A percentile compares a stretch with the other conserved stretches of the same genome.
Conservation (phyloP, 2,329 filamentous ascomycete species). For the Trichoderma brevicompactum region DNA sequence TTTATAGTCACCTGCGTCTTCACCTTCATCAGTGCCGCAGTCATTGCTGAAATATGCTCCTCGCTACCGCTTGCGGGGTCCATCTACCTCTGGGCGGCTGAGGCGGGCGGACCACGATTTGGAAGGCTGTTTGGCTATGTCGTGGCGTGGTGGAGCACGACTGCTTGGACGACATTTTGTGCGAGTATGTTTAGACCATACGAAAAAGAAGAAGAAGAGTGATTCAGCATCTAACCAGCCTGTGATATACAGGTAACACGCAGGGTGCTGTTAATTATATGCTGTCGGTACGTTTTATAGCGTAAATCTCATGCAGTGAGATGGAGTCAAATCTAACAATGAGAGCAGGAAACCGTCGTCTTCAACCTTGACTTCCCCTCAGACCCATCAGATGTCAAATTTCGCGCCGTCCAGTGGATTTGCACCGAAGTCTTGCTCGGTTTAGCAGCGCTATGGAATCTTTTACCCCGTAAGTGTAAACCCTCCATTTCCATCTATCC, state of each 20-base stretch:
- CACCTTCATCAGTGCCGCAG: constrained; percentile 63
- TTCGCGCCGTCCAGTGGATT: constrained; percentile 65
- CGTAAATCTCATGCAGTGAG: not conserved
- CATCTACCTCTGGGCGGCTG: constrained; percentile 66
- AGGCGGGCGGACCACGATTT: constrained; percentile 58
- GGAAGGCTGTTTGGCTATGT: constrained; percentile 62
- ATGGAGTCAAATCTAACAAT: not conserved
- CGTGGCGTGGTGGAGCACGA: constrained; percentile 68
- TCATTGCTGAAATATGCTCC: constrained; percentile 64
- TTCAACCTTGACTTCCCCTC: constrained; percentile 60
- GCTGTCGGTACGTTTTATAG: constrained; percentile 48
- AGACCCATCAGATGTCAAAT: constrained; percentile 57
- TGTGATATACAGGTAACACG: constrained; percentile 47
- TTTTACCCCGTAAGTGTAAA: constrained; percentile 52
- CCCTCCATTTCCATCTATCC: not conserved
- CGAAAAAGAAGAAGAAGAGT: constrained; percentile 29
- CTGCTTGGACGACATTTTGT: constrained; percentile 64
- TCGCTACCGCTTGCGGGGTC: constrained; percentile 62
- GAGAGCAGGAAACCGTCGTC: constrained; percentile 57
- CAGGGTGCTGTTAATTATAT: constrained; percentile 57
- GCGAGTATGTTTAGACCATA: constrained; percentile 43
- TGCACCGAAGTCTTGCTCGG: constrained; percentile 57
- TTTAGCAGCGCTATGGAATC: constrained; percentile 54
- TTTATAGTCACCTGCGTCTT: constrained; percentile 64
- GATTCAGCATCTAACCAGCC: not conserved